Conservation (phyloP, 2,329 filamentous ascomycete genomes). For the Colletotrichum noveboracense region DNA sequence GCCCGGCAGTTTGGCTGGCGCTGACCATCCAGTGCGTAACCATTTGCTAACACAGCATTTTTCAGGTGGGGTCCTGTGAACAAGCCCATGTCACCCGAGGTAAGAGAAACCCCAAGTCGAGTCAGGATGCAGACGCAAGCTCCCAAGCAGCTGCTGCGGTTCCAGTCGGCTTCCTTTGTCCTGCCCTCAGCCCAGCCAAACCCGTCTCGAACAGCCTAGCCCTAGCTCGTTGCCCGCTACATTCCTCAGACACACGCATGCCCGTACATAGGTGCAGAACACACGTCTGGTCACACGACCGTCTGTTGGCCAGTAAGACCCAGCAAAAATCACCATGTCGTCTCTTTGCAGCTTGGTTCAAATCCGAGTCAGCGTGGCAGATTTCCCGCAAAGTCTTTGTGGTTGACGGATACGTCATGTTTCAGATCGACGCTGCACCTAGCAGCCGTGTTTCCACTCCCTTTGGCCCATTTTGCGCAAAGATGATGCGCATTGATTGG, state of each 20-base stretch:
- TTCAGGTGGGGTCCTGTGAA: conserved; percentile 92
- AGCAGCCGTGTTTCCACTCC: not conserved
- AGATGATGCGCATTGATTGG: not conserved
- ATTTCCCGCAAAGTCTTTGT: not conserved
- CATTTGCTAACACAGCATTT: conserved; percentile 19
- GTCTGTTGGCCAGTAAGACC: not conserved
- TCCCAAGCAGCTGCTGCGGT: not conserved
- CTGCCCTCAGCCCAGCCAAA: not conserved
- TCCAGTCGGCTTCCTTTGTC: conserved; percentile 10
- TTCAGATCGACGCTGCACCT: conserved; percentile 4
- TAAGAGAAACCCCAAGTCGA: conserved; percentile 57
- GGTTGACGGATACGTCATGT: conserved; percentile 8
- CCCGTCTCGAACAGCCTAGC: not conserved
- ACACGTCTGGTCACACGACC: conserved; percentile 1
- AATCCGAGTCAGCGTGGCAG: not conserved
- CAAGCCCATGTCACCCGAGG: conserved; percentile 97
- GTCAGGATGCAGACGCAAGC: conserved; percentile 11
- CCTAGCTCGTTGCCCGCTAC: not conserved
- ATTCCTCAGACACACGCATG: not conserved
- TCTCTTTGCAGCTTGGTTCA: not conserved
- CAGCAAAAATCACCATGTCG: not conserved
- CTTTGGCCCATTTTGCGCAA: not conserved
- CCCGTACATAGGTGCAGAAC: not conserved
- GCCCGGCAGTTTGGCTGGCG: not conserved
- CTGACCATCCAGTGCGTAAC: not conserved